Evolutionary conservation across 1,284 basidiomycete genomes (phyloP).

Genomic region (Peniophora sp.): DNA sequence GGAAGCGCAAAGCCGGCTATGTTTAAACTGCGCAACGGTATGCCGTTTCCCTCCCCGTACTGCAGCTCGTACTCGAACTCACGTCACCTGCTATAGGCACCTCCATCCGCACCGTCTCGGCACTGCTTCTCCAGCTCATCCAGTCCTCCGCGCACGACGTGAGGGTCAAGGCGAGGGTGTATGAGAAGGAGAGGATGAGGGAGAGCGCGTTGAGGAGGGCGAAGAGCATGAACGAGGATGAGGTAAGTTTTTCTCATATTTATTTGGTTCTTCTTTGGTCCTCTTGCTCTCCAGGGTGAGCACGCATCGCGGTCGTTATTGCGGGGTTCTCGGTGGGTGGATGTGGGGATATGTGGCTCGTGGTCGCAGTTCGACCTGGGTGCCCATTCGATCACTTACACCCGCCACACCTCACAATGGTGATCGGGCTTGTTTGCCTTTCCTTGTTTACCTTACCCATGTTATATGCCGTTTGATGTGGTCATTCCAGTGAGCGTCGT

Average conservation of each 20-base stretch:
- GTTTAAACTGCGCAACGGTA: constrained; percentile 52
- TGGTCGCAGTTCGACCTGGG: too few relatives aligned
- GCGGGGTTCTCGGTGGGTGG: too few relatives aligned
- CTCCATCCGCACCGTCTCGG: constrained; percentile 88
- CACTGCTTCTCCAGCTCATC: constrained; percentile 89
- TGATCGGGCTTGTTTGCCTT: too few relatives aligned
- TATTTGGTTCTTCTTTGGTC: not conserved
- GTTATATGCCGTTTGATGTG: too few relatives aligned
- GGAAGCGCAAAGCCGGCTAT: constrained; percentile 80
- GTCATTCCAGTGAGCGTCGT: too few relatives aligned
- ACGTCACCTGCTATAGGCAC: constrained; percentile 16
- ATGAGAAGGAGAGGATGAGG: constrained; percentile 28
- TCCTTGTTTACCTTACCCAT: too few relatives aligned
- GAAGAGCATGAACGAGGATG: constrained; percentile 51
- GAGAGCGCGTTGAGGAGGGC: too few relatives aligned
- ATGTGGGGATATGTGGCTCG: too few relatives aligned
- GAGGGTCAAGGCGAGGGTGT: constrained; percentile 41
- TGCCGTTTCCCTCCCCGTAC: not conserved
- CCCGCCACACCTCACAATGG: too few relatives aligned
- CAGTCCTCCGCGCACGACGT: constrained; percentile 88
- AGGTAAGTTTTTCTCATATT: constrained; percentile 30
- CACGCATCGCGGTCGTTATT: too few relatives aligned
- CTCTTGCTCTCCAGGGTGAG: too few relatives aligned
- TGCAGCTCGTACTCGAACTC: not conserved
- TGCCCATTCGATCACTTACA: too few relatives aligned